Evolutionary conservation across 129 eudicot genomes (phyloP).

Genomic region (Tanacetum coccineum): DNA sequence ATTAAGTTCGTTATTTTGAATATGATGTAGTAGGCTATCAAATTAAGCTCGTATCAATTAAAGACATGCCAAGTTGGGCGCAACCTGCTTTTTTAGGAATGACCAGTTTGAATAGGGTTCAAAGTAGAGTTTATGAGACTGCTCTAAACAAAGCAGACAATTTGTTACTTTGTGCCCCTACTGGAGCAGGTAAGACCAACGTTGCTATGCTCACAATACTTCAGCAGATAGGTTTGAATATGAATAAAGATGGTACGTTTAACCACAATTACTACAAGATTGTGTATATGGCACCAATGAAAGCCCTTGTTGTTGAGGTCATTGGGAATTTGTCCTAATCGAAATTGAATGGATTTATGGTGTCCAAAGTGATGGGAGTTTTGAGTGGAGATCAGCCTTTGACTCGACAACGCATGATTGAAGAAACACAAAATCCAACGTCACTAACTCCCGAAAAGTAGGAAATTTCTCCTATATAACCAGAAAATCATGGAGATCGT

Average conservation of each 20-base stretch:
- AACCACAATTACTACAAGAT: conserved; percentile 80
- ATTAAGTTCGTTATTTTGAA: too few species aligned
- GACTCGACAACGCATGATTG: conserved; percentile 87
- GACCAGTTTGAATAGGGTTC: too few species aligned
- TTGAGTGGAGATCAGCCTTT: conserved; percentile 91
- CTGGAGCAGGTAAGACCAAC: too few species aligned
- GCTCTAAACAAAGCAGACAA: too few species aligned
- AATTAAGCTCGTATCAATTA: too few species aligned
- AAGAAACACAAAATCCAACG: conserved; percentile 88
- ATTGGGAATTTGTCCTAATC: conserved; percentile 85
- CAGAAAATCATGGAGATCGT: conserved; percentile 89
- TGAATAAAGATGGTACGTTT: conserved; percentile 67
- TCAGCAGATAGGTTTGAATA: conserved; percentile 79
- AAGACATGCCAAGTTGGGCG: too few species aligned
- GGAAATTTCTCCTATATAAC: conserved; percentile 97
- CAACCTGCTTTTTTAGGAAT: too few species aligned
- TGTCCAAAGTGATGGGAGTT: conserved; percentile 73
- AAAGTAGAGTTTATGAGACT: too few species aligned
- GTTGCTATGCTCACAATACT: conserved; percentile 92
- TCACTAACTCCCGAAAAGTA: conserved; percentile 98
- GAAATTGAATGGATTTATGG: conserved; percentile 69
- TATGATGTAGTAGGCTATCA: too few species aligned
- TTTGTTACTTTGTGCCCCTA: too few species aligned
- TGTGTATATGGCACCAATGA: too few species aligned
- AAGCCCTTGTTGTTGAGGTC: conserved; percentile 94